phyloP scores from a whole-genome alignment of 768 basidiomycete genomes.

The Lyophyllum shimeji region DNA sequence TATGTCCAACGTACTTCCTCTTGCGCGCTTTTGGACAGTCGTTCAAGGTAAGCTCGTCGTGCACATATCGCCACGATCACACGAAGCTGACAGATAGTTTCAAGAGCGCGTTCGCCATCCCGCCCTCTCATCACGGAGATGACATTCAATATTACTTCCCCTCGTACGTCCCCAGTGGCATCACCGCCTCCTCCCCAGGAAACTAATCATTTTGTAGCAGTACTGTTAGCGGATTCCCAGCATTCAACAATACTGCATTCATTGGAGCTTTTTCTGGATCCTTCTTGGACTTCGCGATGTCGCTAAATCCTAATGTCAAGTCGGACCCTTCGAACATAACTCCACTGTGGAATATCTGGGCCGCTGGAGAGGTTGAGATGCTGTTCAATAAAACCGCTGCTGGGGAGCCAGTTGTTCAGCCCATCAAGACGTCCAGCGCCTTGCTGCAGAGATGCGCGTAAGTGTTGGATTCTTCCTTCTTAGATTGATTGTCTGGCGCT shows the following conservation, averaged over 20 bases:
- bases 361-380: slow-evolving; percentile 37
- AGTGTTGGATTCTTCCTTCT: slow-evolving; percentile 6
- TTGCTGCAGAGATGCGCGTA: slow-evolving; percentile 38
- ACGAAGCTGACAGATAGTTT: background rate
- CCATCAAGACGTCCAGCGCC: slow-evolving; percentile 25
- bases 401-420: slow-evolving; percentile 28
- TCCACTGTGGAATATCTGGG: slow-evolving; percentile 34
- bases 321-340: slow-evolving; percentile 31
- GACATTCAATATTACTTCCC: slow-evolving; percentile 43
- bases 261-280: slow-evolving; percentile 34
- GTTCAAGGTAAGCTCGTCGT: slow-evolving; percentile 29
- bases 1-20: slow-evolving; percentile 43
- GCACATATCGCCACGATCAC: background rate
- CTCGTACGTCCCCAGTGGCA: slow-evolving; percentile 30
- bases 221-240: slow-evolving; percentile 17
- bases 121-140: slow-evolving; percentile 36
- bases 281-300: slow-evolving; percentile 36
- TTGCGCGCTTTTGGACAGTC: slow-evolving; percentile 24
- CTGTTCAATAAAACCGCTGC: slow-evolving; percentile 41
- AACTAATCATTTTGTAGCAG: background rate
- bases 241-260: slow-evolving; percentile 36
- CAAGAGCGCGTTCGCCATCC: slow-evolving; percentile 43
- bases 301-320: slow-evolving; percentile 31
- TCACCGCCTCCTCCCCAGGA: background rate
- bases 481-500: background rate